These are phyloP conservation scores for Lachancea kluyveri DNA, from an alignment of 805 yeast genomes.

Conservation along the genomic window DNA sequence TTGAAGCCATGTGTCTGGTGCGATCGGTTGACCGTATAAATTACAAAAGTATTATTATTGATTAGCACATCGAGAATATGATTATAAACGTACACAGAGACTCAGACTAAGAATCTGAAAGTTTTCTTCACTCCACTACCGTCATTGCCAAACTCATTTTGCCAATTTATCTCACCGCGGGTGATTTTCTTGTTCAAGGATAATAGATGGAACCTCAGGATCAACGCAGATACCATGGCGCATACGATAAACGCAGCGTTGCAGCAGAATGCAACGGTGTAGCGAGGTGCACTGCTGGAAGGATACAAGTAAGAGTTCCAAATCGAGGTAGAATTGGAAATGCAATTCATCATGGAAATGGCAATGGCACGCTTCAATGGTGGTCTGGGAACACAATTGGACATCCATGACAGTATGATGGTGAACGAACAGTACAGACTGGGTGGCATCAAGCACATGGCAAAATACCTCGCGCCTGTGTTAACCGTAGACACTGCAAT, in stretches of 20 bases:
- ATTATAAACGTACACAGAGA: too few relatives aligned
- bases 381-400: conserved; percentile 51
- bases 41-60: too few relatives aligned
- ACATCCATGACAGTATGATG: conserved; percentile 48
- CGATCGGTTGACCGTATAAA: too few relatives aligned
- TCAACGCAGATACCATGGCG: too few relatives aligned
- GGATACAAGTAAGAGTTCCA: conserved; percentile 52
- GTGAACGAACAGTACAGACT: conserved; percentile 50
- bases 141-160: too few relatives aligned
- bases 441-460: conserved; percentile 59
- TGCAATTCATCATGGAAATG: conserved; percentile 49
- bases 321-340: conserved; percentile 50
- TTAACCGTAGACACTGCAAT: conserved; percentile 45
- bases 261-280: conserved; percentile 40
- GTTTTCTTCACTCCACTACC: too few relatives aligned
- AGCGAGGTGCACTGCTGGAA: conserved; percentile 38
- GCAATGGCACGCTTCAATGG: conserved; percentile 56
- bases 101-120: too few relatives aligned
- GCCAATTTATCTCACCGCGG: too few relatives aligned
- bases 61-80: too few relatives aligned
- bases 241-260: conserved; percentile 41
- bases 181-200: too few relatives aligned
- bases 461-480: conserved; percentile 51
- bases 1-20: too few relatives aligned
- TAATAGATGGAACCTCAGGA: too few relatives aligned